phyloP scores from a whole-genome alignment of 2,329 filamentous ascomycete genomes.

The Clonostachys rosea region DNA sequence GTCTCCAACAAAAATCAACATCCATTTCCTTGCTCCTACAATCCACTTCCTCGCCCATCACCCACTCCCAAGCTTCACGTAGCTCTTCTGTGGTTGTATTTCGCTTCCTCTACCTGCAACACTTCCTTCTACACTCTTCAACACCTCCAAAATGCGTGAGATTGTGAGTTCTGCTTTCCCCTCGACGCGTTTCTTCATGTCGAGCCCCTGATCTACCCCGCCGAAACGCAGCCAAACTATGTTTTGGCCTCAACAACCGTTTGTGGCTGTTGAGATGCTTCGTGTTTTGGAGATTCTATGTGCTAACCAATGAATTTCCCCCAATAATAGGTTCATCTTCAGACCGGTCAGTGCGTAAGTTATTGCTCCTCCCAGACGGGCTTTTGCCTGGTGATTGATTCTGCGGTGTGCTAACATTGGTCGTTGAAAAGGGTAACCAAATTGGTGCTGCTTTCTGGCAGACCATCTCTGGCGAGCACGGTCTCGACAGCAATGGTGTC shows the following conservation, averaged over 20 bases:
- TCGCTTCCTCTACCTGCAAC: constrained; percentile 10
- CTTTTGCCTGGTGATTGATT: constrained; percentile 4
- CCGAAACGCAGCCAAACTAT: constrained; percentile 6
- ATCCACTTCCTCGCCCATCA: constrained; percentile 17
- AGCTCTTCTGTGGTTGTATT: constrained; percentile 4
- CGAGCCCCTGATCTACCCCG: constrained; percentile 30
- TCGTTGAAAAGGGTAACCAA: constrained; percentile 83
- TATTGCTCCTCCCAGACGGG: constrained; percentile 2
- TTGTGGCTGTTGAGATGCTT: not conserved
- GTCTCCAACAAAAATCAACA: constrained; percentile 28
- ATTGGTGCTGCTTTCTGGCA: constrained; percentile 99
- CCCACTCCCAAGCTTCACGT: constrained; percentile 17
- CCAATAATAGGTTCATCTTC: constrained; percentile 85
- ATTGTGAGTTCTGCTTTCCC: constrained; percentile 48
- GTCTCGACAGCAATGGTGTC: constrained; percentile 95
- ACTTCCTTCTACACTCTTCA: constrained; percentile 14
- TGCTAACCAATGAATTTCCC: constrained; percentile 51
- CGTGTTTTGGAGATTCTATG: not conserved
- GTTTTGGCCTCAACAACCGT: not conserved
- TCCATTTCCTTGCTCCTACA: constrained; percentile 12
- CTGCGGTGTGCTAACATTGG: constrained; percentile 25
- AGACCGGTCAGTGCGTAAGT: constrained; percentile 98
- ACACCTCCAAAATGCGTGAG: constrained; percentile 55
- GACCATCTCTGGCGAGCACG: constrained; percentile 85
- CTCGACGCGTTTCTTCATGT: constrained; percentile 31